Conservation (phyloP, 1,284 basidiomycete genomes). For the Ganoderma leucocontextum region DNA sequence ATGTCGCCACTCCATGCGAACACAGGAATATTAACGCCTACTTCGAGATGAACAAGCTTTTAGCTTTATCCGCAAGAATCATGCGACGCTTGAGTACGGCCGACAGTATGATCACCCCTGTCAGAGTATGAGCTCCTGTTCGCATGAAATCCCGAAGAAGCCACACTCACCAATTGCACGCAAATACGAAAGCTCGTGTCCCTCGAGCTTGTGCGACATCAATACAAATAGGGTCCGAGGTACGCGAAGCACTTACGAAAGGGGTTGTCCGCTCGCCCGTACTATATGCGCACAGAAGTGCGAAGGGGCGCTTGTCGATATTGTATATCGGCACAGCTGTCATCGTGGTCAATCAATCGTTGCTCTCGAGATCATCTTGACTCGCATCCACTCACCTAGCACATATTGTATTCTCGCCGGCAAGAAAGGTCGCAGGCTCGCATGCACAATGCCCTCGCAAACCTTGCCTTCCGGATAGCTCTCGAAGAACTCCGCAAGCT, state of each 20-base stretch:
- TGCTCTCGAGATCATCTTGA: neutral
- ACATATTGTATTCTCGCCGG: conserved; percentile 86
- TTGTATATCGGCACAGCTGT: conserved; percentile 92
- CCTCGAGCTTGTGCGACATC: conserved; percentile 69
- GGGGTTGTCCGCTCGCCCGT: conserved; percentile 82
- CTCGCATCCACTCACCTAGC: conserved; percentile 62
- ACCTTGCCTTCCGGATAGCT: conserved; percentile 86
- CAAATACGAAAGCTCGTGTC: conserved; percentile 92
- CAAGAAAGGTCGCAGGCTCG: conserved; percentile 80
- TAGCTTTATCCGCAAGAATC: conserved; percentile 94
- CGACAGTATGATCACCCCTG: conserved; percentile 92
- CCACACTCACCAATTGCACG: conserved; percentile 75
- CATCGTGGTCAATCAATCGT: conserved; percentile 7
- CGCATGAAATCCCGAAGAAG: conserved; percentile 1
- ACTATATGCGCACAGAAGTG: conserved; percentile 91
- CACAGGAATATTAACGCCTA: conserved; percentile 44
- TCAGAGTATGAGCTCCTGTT: neutral
- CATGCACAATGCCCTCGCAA: conserved; percentile 84
- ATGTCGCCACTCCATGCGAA: neutral
- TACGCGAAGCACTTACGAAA: conserved; percentile 61
- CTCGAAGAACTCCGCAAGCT: conserved; percentile 78
- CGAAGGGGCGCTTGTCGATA: conserved; percentile 93
- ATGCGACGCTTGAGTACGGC: conserved; percentile 93
- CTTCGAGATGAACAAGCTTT: conserved; percentile 92
- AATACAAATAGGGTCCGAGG: conserved; percentile 15